Evolutionary conservation across 1,139 yeast genomes (phyloP).

Genomic region (Pichia sp.): DNA sequence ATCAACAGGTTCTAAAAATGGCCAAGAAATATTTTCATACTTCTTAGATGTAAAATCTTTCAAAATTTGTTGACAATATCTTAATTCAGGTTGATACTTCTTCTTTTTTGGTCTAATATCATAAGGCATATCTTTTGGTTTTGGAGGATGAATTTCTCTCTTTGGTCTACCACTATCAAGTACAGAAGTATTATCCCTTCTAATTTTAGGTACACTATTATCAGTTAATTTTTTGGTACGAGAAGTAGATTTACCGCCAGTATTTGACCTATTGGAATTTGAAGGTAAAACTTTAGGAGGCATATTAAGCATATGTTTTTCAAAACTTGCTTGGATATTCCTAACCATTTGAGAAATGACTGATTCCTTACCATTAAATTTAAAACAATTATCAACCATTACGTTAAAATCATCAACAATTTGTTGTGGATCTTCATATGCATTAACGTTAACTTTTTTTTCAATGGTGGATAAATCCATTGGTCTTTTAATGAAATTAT

Average conservation of each 20-base stretch:
- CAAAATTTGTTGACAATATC: conserved; percentile 76
- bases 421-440: conserved; percentile 64
- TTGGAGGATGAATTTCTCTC: conserved; percentile 94
- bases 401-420: conserved; percentile 76
- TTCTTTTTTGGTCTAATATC: conserved; percentile 88
- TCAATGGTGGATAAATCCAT: conserved; percentile 95
- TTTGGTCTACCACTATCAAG: conserved; percentile 68
- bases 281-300: conserved; percentile 67
- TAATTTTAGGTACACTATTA: conserved; percentile 44
- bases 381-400: conserved; percentile 75
- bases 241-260: conserved; percentile 17
- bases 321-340: conserved; percentile 85
- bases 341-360: conserved; percentile 87
- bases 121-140: conserved; percentile 87
- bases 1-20: conserved; percentile 91
- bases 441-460: conserved; percentile 60
- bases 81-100: conserved; percentile 83
- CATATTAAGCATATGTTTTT: conserved; percentile 86
- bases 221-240: background rate
- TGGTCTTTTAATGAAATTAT: conserved; percentile 76
- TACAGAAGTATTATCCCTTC: conserved; percentile 51
- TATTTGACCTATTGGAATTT: conserved; percentile 15
- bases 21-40: conserved; percentile 78
- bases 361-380: conserved; percentile 80
- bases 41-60: conserved; percentile 81